Evolutionary conservation across 2,329 filamentous ascomycete species (phyloP).

Genomic region (Neopestalotiopsis clavispora): DNA sequence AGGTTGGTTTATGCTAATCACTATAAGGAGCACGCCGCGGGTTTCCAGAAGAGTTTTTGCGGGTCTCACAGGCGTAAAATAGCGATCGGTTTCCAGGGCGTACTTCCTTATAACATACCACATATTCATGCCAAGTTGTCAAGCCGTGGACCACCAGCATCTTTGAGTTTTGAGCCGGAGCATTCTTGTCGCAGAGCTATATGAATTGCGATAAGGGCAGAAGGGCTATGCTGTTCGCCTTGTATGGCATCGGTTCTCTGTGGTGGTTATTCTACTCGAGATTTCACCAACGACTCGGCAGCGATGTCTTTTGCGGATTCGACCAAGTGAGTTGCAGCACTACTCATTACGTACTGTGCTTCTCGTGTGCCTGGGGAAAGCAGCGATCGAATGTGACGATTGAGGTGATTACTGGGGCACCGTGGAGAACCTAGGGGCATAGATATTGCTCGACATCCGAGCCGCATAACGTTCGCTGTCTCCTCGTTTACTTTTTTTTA

Average conservation of each 20-base stretch:
- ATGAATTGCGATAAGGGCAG: neutral
- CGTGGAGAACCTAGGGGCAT: neutral
- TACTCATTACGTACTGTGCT: neutral
- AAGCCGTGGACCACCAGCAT: neutral
- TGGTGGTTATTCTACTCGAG: neutral
- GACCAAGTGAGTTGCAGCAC: neutral
- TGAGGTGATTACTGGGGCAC: neutral
- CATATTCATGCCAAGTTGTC: neutral
- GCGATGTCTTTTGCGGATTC: neutral
- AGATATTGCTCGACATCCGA: neutral
- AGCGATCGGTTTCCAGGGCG: neutral
- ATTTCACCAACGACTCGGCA: neutral
- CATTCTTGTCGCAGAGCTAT: neutral
- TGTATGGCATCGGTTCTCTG: neutral
- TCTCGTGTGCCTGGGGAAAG: neutral
- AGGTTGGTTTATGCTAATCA: conserved; percentile 3
- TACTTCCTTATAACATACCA: neutral
- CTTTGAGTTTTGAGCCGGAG: neutral
- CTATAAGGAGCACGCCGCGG: neutral
- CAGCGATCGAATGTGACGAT: neutral
- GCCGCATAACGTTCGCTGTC: neutral
- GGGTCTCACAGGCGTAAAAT: neutral
- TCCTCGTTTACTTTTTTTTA: neutral
- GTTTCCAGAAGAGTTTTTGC: conserved; percentile 1
- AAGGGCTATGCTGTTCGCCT: neutral